Base-by-base conservation (phyloP, 768 basidiomycete genomes). In the Gautieria morchelliformis region DNA sequence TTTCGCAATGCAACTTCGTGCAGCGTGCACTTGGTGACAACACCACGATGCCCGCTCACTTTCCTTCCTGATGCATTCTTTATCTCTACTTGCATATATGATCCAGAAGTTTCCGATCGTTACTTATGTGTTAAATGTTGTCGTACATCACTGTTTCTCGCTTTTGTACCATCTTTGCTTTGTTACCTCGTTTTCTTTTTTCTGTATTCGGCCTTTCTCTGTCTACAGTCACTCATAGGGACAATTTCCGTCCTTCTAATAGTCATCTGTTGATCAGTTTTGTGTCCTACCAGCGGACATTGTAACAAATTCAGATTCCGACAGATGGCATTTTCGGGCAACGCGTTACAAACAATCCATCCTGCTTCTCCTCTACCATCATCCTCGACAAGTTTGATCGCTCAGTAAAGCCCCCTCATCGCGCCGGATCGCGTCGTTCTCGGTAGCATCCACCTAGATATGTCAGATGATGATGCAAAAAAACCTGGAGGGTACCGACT, bases 401-500 rank as follows among this genome's bases (percentile, higher is more conserved):
- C 15, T 19, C 11, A n/a, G 6, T n/a, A 17, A 53, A 41, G 5
- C 32, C 48, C 24, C 17, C n/a, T 24, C 24, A 17, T 30, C 48
- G 32, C 27, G 12, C 46, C 12, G 11, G 46, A 12, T 47, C 46
- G 22, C 8, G n/a, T n/a, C 17, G 42, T 17, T 44, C 19, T 42
- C 32, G 22, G 17, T 35, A 9, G 40, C 17, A 39, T 42, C 24
- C 46, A 14, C 19, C 1, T 52, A 22, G 32, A 30, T 27, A 74
- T 74, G 73, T 74, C 72, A 46, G 73, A 73, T 61, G 61, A 59
- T 35, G 73, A 72, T 60, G 58, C 53, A 55, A 83, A 77, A 70
- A 76, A 79, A 56, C 70, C 75, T 46, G 84, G 84, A 60, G 49
- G 30, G 19, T 91, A 91, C 72, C 82, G 89, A 63, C 73, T 91